Evolutionary conservation across 108 stramenopile genomes (phyloP).

Genomic region (Nitzschia inconspicua): DNA sequence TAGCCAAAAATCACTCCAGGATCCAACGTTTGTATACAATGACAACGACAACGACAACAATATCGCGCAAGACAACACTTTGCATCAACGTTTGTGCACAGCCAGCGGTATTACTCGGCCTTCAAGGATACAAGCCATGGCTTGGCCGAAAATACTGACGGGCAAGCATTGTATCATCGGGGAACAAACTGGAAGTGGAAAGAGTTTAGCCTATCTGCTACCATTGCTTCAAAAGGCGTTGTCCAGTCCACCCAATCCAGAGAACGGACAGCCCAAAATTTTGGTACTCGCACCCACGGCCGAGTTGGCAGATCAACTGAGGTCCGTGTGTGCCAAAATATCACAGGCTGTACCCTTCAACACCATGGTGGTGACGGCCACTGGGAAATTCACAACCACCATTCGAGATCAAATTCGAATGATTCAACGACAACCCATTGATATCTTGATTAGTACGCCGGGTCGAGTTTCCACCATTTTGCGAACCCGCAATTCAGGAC

Average conservation of each 20-base stretch:
- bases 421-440: conserved; percentile 63
- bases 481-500: conserved; percentile 62
- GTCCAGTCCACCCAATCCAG: conserved; percentile 10
- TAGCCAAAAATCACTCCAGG: conserved; percentile 59
- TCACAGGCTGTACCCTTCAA: conserved; percentile 29
- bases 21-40: conserved; percentile 44
- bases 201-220: conserved; percentile 88
- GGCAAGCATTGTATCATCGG: conserved; percentile 81
- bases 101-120: conserved; percentile 59
- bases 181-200: conserved; percentile 92
- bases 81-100: conserved; percentile 51
- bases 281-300: conserved; percentile 88
- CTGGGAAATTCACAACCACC: conserved; percentile 54
- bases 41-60: neutral
- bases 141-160: conserved; percentile 64
- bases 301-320: conserved; percentile 89
- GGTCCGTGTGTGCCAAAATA: conserved; percentile 54
- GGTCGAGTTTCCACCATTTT: conserved; percentile 88
- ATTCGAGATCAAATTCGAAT: conserved; percentile 84
- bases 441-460: conserved; percentile 88
- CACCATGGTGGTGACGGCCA: conserved; percentile 68
- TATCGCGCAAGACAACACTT: conserved; percentile 8
- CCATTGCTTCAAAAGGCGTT: conserved; percentile 64
- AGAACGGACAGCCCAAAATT: conserved; percentile 49
- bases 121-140: conserved; percentile 75